These are phyloP conservation scores for Solanum hybrid DNA, from an alignment of 305 asterid genomes.

Conservation along the genomic window DNA sequence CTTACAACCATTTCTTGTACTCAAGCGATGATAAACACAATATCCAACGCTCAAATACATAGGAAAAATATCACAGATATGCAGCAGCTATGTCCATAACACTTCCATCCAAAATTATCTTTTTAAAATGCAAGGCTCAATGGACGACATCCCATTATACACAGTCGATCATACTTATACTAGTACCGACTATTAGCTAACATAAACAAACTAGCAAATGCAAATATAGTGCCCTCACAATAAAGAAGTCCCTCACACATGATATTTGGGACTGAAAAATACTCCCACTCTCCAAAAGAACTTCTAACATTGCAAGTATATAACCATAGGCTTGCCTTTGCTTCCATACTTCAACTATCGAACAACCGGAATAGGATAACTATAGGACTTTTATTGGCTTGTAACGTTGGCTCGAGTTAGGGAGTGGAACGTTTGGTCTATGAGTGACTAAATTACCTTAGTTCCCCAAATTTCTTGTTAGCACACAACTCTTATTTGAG, in stretches of 20 bases:
- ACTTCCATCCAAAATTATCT: not conserved
- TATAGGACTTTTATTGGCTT: not conserved
- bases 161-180: not conserved
- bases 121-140: not conserved
- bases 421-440: not conserved
- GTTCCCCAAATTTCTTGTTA: not conserved
- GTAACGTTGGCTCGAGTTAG: not conserved
- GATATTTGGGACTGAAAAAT: not conserved
- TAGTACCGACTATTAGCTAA: not conserved
- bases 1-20: not conserved
- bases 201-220: not conserved
- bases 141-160: not conserved
- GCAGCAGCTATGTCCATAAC: not conserved
- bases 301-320: not conserved
- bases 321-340: not conserved
- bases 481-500: not conserved
- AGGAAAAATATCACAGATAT: not conserved
- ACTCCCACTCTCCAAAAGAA: not conserved
- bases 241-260: not conserved
- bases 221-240: not conserved
- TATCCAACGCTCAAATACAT: not conserved
- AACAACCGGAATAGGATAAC: not conserved
- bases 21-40: not conserved
- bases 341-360: not conserved
- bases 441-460: not conserved